These are phyloP conservation scores for Ploettnerulaceae sp. DNA, from an alignment of 2,329 filamentous ascomycete genomes.

Conservation along the genomic window DNA sequence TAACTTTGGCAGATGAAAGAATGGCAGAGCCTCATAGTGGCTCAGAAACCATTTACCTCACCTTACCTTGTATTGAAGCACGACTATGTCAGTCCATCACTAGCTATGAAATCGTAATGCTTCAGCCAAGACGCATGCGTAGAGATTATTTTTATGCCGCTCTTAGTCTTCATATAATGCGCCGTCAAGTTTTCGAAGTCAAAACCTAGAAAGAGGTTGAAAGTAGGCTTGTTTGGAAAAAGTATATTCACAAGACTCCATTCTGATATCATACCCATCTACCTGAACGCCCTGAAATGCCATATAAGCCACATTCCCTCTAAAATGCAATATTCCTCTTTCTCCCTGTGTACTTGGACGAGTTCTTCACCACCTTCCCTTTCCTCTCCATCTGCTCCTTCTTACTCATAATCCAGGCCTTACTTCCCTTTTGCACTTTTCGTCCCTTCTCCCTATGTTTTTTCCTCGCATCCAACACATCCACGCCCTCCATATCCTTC, in stretches of 20 bases:
- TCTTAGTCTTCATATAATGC: too few relatives aligned
- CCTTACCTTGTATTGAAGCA: background rate
- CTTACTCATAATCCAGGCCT: slow-evolving; percentile 78
- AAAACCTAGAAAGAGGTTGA: too few relatives aligned
- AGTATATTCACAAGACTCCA: background rate
- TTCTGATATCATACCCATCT: slow-evolving; percentile 17
- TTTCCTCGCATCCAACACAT: slow-evolving; percentile 67
- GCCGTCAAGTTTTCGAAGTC: too few relatives aligned
- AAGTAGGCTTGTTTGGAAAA: background rate
- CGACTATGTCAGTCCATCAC: too few relatives aligned
- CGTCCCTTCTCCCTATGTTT: slow-evolving; percentile 44
- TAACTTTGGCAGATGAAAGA: too few relatives aligned
- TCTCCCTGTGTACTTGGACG: slow-evolving; percentile 88
- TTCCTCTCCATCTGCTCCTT: slow-evolving; percentile 93
- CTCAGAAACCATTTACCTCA: too few relatives aligned
- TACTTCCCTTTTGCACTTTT: slow-evolving; percentile 72
- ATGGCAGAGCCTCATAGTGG: too few relatives aligned
- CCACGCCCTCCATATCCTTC: slow-evolving; percentile 80
- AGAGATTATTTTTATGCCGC: too few relatives aligned
- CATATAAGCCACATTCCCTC: slow-evolving; percentile 4
- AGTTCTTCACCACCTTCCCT: slow-evolving; percentile 88
- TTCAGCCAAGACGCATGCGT: too few relatives aligned
- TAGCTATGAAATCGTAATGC: too few relatives aligned
- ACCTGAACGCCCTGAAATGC: slow-evolving; percentile 30
- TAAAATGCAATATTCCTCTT: slow-evolving; percentile 78